A percentile compares a stretch with the other conserved stretches of the same genome.
These are phyloP conservation scores for Aureobasidium musti DNA, from an alignment of 2,329 filamentous ascomycete species.

Conservation along the genomic window DNA sequence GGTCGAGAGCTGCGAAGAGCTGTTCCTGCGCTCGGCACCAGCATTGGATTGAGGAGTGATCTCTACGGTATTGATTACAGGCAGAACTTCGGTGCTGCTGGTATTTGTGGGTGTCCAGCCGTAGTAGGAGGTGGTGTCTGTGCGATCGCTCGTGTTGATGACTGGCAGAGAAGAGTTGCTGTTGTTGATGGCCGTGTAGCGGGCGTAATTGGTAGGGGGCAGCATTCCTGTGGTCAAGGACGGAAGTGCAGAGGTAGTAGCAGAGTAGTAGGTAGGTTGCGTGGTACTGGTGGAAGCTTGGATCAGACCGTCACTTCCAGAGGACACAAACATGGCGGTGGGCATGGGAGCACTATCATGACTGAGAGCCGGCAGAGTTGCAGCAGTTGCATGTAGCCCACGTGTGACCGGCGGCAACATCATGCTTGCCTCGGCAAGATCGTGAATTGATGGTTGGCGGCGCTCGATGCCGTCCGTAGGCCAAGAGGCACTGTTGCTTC, in stretches of 20 bases:
- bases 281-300: not conserved
- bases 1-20: not conserved
- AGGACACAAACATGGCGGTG: slow-evolving; percentile 12
- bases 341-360: not conserved
- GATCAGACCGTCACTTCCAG: not conserved
- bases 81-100: not conserved
- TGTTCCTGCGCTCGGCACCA: not conserved
- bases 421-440: slow-evolving; percentile 26
- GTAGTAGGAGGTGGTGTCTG: slow-evolving; percentile 7
- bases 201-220: not conserved
- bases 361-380: slow-evolving; percentile 12
- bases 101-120: slow-evolving; percentile 13
- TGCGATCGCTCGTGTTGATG: not conserved
- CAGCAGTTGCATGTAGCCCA: not conserved
- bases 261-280: not conserved
- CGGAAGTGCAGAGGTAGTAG: not conserved
- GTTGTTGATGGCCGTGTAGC: slow-evolving; percentile 1
- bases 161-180: slow-evolving; percentile 4
- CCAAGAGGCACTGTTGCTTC: not conserved
- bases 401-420: slow-evolving; percentile 28
- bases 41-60: slow-evolving; percentile 1
- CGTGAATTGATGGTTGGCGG: slow-evolving; percentile 19
- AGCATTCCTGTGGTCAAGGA: slow-evolving; percentile 5
- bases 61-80: not conserved
- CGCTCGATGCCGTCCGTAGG: not conserved